Conservation (phyloP, 805 yeast genomes). For the Myxozyma melibiosi region DNA sequence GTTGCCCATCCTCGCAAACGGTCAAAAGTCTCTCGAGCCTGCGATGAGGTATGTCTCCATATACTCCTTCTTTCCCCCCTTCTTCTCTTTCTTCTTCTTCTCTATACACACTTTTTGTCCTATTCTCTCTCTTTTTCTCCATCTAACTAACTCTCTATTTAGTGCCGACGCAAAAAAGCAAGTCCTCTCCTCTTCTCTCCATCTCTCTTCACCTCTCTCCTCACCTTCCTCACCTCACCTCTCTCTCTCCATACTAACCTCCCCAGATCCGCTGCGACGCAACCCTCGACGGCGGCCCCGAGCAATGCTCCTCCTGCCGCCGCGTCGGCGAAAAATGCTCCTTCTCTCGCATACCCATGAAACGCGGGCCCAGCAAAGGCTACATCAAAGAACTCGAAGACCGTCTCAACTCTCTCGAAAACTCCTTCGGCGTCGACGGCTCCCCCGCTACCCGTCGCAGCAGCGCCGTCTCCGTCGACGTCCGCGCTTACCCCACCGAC, state of each 20-base stretch:
- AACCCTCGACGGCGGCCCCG: constrained; percentile 37
- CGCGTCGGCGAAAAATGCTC: constrained; percentile 57
- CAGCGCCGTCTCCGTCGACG: constrained; percentile 13
- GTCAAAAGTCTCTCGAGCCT: constrained; percentile 59
- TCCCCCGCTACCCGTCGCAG: constrained; percentile 2
- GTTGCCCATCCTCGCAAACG: constrained; percentile 47
- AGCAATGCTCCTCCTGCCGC: constrained; percentile 54
- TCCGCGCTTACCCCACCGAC: background rate
- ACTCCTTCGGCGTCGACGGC: constrained; percentile 24
- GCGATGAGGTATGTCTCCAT: constrained; percentile 48
- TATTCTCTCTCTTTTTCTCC: background rate
- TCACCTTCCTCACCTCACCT: background rate
- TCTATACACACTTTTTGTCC: background rate
- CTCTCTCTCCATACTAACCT: background rate
- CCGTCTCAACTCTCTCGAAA: constrained; percentile 35
- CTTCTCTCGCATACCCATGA: constrained; percentile 59
- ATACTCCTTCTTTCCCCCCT: background rate
- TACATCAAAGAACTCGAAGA: constrained; percentile 38
- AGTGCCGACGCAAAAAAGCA: constrained; percentile 49
- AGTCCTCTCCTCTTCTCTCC: constrained; percentile 21
- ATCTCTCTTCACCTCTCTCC: background rate
- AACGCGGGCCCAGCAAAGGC: constrained; percentile 65
- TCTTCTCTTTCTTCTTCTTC: background rate
- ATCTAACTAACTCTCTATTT: constrained; percentile 7
- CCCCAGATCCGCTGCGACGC: constrained; percentile 48